phyloP scores from a whole-genome alignment of 371 early-diverging fungal genomes.

The Apophysomyces elegans region DNA sequence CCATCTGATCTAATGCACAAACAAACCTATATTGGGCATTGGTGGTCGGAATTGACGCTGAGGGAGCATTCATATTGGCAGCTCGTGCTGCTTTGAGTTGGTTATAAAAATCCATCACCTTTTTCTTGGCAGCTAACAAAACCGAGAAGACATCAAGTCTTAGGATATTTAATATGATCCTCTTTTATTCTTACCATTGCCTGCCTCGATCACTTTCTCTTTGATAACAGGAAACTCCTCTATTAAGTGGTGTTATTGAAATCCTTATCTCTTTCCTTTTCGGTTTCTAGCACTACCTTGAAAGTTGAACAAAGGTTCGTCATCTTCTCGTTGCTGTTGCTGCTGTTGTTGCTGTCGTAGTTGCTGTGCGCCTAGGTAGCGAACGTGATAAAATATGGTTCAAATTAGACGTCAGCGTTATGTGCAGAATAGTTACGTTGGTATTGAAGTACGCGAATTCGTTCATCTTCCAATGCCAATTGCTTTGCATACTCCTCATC shows the following conservation, averaged over 20 bases:
- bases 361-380: no score
- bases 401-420: no score
- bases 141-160: not conserved
- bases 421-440: constrained; percentile 9
- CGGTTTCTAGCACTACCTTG: constrained; percentile 33
- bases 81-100: constrained; percentile 44
- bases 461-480: constrained; percentile 46
- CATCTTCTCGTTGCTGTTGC: constrained; percentile 23
- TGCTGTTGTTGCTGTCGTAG: constrained; percentile 24
- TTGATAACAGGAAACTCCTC: constrained; percentile 56
- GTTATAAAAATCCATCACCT: constrained; percentile 49
- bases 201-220: constrained; percentile 53
- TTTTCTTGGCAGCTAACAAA: constrained; percentile 51
- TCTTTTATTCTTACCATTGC: constrained; percentile 37
- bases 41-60: constrained; percentile 42
- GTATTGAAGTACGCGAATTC: constrained; percentile 21
- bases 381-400: not conserved
- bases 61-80: constrained; percentile 15
- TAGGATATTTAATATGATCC: not conserved
- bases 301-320: constrained; percentile 43
- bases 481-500: constrained; percentile 53
- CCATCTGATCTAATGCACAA: not conserved
- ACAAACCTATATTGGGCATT: constrained; percentile 50
- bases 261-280: not conserved
- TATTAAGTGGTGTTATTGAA: constrained; percentile 10